These are phyloP conservation scores for Nakataea oryzae DNA, from an alignment of 2,329 filamentous ascomycete species.

Conservation along the genomic window DNA sequence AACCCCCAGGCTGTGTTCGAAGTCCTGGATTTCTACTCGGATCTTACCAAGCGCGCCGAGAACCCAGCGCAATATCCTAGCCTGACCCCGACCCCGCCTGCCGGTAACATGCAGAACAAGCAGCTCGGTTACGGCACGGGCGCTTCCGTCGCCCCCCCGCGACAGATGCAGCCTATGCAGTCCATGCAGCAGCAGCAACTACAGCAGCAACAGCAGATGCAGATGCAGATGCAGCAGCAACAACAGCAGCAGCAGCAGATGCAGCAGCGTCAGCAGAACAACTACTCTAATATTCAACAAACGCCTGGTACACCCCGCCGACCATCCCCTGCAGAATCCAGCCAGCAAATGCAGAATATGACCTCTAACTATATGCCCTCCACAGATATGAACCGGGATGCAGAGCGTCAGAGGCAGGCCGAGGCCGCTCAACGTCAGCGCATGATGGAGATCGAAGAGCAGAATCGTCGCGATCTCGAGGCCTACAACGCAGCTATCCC, in stretches of 20 bases:
- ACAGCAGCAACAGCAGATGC: constrained; percentile 20
- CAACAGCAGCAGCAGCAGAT: neutral
- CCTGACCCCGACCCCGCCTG: constrained; percentile 56
- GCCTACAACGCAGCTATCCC: constrained; percentile 85
- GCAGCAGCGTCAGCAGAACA: constrained; percentile 15
- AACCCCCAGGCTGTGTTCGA: constrained; percentile 82
- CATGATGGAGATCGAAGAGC: constrained; percentile 50
- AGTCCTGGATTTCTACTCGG: constrained; percentile 76
- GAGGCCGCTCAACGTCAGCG: constrained; percentile 45
- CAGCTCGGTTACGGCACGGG: constrained; percentile 49
- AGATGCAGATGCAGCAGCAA: constrained; percentile 20
- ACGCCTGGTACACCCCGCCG: constrained; percentile 25
- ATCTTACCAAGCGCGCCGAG: constrained; percentile 66
- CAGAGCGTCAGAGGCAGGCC: constrained; percentile 51
- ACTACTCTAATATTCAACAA: constrained; percentile 21
- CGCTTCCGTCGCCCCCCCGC: constrained; percentile 55
- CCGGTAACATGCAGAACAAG: constrained; percentile 46
- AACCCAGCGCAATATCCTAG: constrained; percentile 60
- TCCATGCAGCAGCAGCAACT: constrained; percentile 34
- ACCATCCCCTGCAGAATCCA: constrained; percentile 31
- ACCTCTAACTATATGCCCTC: constrained; percentile 42
- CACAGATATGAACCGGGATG: constrained; percentile 36
- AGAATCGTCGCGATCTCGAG: constrained; percentile 65
- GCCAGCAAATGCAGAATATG: constrained; percentile 47
- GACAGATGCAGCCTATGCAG: constrained; percentile 40